Evolutionary conservation across 176 grass and related monocot genomes (phyloP), one percentile per base, ranked within the genome.

Genomic region (Aegilops sharonensis): DNA sequence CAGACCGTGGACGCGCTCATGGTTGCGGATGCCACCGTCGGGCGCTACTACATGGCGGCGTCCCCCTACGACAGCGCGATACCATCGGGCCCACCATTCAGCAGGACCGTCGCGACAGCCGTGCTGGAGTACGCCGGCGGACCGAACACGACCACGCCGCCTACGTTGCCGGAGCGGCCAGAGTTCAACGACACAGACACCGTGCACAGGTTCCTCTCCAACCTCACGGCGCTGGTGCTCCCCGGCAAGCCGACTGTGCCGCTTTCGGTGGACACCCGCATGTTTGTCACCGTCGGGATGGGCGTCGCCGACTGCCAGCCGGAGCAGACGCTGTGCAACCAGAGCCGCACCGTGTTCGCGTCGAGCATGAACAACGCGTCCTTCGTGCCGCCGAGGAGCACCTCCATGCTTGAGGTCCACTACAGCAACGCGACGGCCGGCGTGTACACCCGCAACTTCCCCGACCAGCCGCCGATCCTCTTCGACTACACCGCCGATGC

Each of bases 291-390:
- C 27, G 30, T 92, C 21, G 94, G 94, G 2, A 35, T 97, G 20
- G 89, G 92, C 24, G 11, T 72, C n/a, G 34, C 74, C 31, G 23
- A 69, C 27, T 97, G 94, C 82, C 50, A 0, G 20, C 87, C 90
- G 15, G 39, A 25, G 5, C 94, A 97, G 74, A 24, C 31, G 5
- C 4, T 45, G 1, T 97, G 94, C 82, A 90, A 82, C 68, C 2
- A 4, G 5, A 86, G 36, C 5, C 2, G 6, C 2, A 27, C 59
- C 2, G 11, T 89, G 2, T 72, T 97, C 68, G 63, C 94, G 4
- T 69, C 88, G 1, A 97, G 91, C 87, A 97, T 97, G 94, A 97
- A 97, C 87, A 97, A 97, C 43, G 85, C 73, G 2, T 96, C 94
- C 13, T 96, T 96, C 79, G 13, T 65, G 5, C 30, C 81, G 12